Evolutionary conservation across 2,329 filamentous ascomycete species (phyloP), one percentile per base, ranked within the genome.

Genomic region (Penicillium sp.): DNA sequence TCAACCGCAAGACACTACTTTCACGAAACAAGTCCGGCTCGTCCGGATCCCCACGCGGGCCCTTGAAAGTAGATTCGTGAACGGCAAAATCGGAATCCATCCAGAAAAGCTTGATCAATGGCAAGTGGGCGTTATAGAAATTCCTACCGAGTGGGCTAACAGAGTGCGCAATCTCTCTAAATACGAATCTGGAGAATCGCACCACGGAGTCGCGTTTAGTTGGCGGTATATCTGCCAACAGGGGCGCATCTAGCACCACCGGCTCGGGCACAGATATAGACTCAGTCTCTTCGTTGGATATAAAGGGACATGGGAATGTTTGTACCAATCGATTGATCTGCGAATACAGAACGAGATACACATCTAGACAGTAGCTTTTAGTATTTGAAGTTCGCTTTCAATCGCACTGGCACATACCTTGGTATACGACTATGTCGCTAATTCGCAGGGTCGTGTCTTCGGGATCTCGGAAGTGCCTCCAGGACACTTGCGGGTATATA

Each of bases 401-500:
- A 22, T 17, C 24, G 6, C 34, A 22, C 6, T 32, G 28, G 28
- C 35, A 51, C 61, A 49, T 65, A 72, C 70, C 62, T 48, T 63
- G 55, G 26, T 61, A 53, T 28, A 66, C 46, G 47, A 64, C 45
- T 26, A 72, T 28, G 45, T 67, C 55, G 34, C 63, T 60, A 26
- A 75, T 52, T 19, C 67, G 68, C 29, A 82, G 62, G 28, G 74
- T 78, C 9, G 71, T 70, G 57, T 83, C 79, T 47, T 78, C 74
- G 0, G 68, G 56, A 49, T 77, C 72, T 38, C 76, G 71, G 57
- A 76, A 82, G 65, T 83, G 80, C 40, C 68, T 68, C 70, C 78
- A 77, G 7, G 72, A 72, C 3, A 77, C 54, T 24, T 75, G 56
- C 38, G 73, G 62, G 13, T 60, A 58, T 12, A 73, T 57, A 53